phyloP scores from a whole-genome alignment of 257 asterid species.

The Solanum pennellii region DNA sequence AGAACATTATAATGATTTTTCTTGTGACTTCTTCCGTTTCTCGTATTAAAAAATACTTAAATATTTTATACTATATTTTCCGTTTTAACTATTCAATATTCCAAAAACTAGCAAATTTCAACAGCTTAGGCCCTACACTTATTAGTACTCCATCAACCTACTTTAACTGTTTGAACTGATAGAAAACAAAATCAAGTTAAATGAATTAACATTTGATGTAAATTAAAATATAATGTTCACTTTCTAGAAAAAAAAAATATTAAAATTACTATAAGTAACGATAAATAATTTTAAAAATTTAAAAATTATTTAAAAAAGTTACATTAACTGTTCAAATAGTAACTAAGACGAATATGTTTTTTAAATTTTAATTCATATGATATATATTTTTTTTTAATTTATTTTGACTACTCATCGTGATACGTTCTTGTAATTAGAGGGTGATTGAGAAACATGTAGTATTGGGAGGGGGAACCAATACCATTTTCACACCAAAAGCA shows the following conservation, averaged over 20 bases:
- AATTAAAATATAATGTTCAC: background rate
- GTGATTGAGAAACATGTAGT: too few species aligned
- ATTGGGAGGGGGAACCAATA: too few species aligned
- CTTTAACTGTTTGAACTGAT: background rate
- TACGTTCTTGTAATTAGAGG: too few species aligned
- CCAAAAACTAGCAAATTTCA: background rate
- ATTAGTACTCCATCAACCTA: background rate
- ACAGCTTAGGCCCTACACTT: background rate
- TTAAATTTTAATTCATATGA: background rate
- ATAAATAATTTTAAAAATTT: background rate
- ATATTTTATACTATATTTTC: background rate
- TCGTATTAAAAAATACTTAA: background rate
- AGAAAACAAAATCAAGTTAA: background rate
- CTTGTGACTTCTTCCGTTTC: background rate
- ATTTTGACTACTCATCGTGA: background rate
- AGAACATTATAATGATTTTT: background rate
- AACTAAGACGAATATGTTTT: too few species aligned
- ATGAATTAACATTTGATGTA: background rate
- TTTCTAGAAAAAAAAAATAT: background rate
- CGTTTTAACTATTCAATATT: background rate
- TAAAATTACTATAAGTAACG: background rate
- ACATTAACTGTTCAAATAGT: background rate
- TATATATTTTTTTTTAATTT: background rate
- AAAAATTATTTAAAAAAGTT: too few species aligned
- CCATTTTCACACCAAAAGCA: rapidly evolving